Conservation (phyloP, 495 filamentous ascomycete species). For the Podospora conica region DNA sequence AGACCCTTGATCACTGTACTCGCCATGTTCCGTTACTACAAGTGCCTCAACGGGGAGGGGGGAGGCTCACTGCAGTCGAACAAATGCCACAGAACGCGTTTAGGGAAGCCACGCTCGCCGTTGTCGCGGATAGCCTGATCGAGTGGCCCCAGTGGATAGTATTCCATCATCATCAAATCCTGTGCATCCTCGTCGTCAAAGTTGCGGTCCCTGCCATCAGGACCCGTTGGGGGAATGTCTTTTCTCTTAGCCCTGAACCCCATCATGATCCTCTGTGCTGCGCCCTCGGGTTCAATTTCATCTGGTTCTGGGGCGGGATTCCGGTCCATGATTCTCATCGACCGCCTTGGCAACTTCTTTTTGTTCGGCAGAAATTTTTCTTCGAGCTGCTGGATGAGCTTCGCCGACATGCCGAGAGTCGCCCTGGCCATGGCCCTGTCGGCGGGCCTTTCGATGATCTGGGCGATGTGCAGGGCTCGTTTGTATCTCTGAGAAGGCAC, state of each 20-base stretch:
- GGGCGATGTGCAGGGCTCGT: not conserved
- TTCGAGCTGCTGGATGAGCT: too few relatives aligned
- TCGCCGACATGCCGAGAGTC: too few relatives aligned
- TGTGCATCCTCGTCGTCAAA: not conserved
- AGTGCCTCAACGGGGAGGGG: not conserved
- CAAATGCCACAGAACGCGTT: not conserved
- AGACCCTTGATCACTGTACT: not conserved
- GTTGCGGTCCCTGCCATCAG: not conserved
- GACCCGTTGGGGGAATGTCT: not conserved
- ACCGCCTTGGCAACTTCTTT: not conserved
- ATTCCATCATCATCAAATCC: not conserved
- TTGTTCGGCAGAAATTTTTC: too few relatives aligned
- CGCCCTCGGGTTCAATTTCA: too few relatives aligned
- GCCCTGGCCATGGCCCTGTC: not conserved
- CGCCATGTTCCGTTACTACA: not conserved
- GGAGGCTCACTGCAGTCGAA: not conserved
- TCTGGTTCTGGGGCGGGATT: not conserved
- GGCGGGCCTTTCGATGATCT: not conserved
- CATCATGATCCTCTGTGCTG: not conserved
- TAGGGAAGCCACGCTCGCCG: not conserved
- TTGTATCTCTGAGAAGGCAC: not conserved
- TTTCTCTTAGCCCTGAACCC: not conserved
- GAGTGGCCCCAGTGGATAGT: not conserved
- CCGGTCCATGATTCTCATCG: not conserved
- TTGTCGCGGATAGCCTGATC: not conserved